Evolutionary conservation across 192 early-diverging fungal species (phyloP), one percentile per base, ranked within the genome.

Genomic region (Backusella luteola): DNA sequence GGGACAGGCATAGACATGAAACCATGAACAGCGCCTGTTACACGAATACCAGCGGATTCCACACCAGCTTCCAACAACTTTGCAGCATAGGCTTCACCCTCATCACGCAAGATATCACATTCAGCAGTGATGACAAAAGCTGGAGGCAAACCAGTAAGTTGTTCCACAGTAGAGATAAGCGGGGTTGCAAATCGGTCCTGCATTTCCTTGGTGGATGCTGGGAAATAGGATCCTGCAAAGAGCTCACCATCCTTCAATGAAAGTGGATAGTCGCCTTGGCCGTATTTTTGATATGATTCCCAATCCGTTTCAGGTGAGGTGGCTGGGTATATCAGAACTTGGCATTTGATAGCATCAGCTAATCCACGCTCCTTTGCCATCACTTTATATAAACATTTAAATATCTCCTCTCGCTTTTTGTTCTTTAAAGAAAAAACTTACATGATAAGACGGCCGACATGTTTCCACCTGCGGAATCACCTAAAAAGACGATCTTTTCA

Each of bases 401-500:
- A 63, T 26, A 63, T 14, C 21, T 59, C 7, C 11, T 9, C 21
- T 56, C 21, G 23, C n/a, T 56, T 21, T 53, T 56, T n/a, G 19
- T 19, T 52, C 14, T 56, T 23, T 56, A 59, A 12, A 26, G 21
- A n/a, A 26, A 38, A 23, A 69, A 69, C 68, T 69, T 69, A 69
- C 68, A 23, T 14, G 68, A 41, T 41, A 69, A 35, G 21, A 69
- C 68, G 8, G 68, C 38, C 4, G 68, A 35, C 68, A 69, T 79
- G 41, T 79, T 79, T 41, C 77, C 77, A 35, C 77, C 77, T 9
- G 67, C 77, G 49, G 71, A 73, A 29, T 79, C 77, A 36, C 77
- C 77, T 19, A 66, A 73, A 15, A 74, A 29, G 29, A 68, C 77
- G 6, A 79, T 56, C 17, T 66, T 23, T 21, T 46, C 46, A n/a